These are phyloP conservation scores for Cadophora luteo-olivacea DNA, from an alignment of 2,329 filamentous ascomycete genomes.

Conservation along the genomic window DNA sequence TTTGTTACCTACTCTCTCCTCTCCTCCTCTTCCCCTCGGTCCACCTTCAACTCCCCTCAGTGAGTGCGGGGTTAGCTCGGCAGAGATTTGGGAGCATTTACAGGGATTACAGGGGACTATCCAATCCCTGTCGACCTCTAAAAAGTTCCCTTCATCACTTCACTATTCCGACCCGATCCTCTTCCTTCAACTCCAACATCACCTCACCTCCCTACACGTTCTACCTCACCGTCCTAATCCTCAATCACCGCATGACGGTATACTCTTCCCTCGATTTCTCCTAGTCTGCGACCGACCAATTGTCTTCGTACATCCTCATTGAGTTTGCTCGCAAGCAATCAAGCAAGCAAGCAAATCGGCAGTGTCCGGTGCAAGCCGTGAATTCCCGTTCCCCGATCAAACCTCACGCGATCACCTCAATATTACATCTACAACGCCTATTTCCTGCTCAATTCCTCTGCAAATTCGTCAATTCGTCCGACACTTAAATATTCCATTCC, in stretches of 20 bases:
- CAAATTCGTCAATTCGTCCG: conserved; percentile 15
- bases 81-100: background rate
- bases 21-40: background rate
- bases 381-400: conserved; percentile 27
- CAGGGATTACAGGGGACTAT: background rate
- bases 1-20: background rate
- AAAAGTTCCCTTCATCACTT: conserved; percentile 8
- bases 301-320: background rate
- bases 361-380: conserved; percentile 28
- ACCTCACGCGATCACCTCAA: conserved; percentile 36
- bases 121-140: conserved; percentile 12
- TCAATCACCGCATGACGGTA: background rate
- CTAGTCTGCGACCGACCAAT: background rate
- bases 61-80: conserved; percentile 6
- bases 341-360: conserved; percentile 7
- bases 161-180: background rate
- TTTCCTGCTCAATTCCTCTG: background rate
- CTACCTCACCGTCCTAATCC: background rate
- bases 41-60: background rate
- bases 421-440: conserved; percentile 3
- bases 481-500: conserved; percentile 5
- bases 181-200: conserved; percentile 17
- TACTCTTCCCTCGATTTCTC: background rate
- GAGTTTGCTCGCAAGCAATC: background rate
- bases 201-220: background rate